Evolutionary conservation across 257 asterid species (phyloP).

Genomic region (Dorcoceras hygrometricum): DNA sequence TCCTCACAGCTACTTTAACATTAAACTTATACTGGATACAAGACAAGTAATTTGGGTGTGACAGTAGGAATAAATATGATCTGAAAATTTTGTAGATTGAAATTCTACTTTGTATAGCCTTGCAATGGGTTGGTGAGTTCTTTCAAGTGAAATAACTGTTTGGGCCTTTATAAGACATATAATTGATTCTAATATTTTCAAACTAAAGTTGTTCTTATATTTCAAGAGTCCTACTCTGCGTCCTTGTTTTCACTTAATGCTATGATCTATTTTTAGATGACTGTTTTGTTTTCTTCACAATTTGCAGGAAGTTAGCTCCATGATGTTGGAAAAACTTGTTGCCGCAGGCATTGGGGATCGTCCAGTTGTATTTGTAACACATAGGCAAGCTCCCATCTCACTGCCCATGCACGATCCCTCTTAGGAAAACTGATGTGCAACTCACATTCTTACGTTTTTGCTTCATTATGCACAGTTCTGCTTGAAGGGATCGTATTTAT

Average conservation of each 20-base stretch:
- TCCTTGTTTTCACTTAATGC: conserved; percentile 9
- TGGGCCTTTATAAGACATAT: not conserved
- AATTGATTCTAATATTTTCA: not conserved
- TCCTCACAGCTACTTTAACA: conserved; percentile 10
- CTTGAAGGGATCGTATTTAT: conserved; percentile 5
- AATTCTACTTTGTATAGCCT: conserved; percentile 7
- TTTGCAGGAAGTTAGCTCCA: conserved; percentile 91
- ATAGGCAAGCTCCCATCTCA: conserved; percentile 58
- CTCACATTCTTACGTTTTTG: conserved; percentile 7
- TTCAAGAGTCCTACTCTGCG: conserved; percentile 1
- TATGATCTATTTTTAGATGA: conserved; percentile 11
- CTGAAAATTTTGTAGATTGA: not conserved
- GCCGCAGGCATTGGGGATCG: conserved; percentile 97
- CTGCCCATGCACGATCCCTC: not conserved
- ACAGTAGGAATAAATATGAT: not conserved
- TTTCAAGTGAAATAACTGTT: not conserved
- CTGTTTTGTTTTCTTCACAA: conserved; percentile 19
- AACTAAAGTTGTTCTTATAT: not conserved
- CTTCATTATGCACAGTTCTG: not conserved
- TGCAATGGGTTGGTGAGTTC: not conserved
- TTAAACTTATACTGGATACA: conserved; percentile 2
- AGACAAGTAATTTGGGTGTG: conserved; percentile 3
- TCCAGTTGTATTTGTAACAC: conserved; percentile 89
- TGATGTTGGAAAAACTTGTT: conserved; percentile 82
- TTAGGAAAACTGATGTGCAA: not conserved